These are phyloP conservation scores for Auriscalpium vulgare DNA, from an alignment of 768 basidiomycete genomes.

Conservation along the genomic window DNA sequence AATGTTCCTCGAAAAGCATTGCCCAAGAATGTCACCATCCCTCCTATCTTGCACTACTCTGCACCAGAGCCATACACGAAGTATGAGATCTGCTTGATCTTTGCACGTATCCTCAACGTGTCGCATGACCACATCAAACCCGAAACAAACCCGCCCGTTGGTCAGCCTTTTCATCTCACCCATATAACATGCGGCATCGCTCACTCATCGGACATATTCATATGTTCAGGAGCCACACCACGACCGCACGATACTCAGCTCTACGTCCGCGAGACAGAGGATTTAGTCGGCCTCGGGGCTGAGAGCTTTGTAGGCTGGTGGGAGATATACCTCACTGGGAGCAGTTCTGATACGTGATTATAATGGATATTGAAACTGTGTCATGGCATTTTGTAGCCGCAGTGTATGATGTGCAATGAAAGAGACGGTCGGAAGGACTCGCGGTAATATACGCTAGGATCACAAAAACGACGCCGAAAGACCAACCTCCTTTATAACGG, in stretches of 20 bases:
- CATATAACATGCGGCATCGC: background rate
- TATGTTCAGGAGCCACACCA: slow-evolving; percentile 47
- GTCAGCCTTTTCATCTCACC: background rate
- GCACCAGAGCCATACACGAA: slow-evolving; percentile 80
- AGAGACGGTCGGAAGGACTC: no score
- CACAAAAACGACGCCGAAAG: no score
- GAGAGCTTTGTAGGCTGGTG: slow-evolving; percentile 85
- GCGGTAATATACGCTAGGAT: no score
- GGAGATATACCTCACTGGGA: slow-evolving; percentile 31
- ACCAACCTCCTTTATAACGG: no score
- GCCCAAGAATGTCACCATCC: slow-evolving; percentile 33
- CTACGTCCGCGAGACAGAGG: slow-evolving; percentile 67
- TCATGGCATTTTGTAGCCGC: no score
- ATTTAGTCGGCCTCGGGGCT: slow-evolving; percentile 52
- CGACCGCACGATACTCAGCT: slow-evolving; percentile 79
- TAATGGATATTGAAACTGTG: no score
- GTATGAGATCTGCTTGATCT: slow-evolving; percentile 83
- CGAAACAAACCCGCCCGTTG: slow-evolving; percentile 52
- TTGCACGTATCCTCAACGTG: slow-evolving; percentile 60
- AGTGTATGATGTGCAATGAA: no score
- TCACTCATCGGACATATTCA: background rate
- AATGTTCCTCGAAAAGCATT: slow-evolving; percentile 21
- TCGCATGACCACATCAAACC: slow-evolving; percentile 71
- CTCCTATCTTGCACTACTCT: slow-evolving; percentile 81
- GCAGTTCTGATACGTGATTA: no score